Conservation (phyloP, 257 asterid genomes). For the Nicotiana sylvestris region DNA sequence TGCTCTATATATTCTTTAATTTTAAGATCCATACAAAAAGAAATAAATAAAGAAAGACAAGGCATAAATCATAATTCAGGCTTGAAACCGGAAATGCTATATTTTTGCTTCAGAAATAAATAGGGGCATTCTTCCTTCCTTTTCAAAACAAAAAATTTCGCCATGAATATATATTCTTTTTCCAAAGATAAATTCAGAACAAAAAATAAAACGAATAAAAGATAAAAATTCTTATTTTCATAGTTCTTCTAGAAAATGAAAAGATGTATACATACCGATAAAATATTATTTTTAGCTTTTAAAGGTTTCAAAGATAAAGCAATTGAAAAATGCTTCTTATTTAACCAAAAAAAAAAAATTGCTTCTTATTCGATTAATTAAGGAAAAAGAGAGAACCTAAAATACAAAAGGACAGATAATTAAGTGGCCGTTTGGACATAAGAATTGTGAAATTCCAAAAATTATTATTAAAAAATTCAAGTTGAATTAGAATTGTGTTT, state of each 20-base stretch:
- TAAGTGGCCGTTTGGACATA: not conserved
- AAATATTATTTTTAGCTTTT: not conserved
- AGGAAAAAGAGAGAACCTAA: not conserved
- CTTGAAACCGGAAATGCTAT: not conserved
- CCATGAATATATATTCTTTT: not conserved
- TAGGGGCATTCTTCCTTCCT: not conserved
- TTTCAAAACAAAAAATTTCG: not conserved
- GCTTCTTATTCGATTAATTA: not conserved
- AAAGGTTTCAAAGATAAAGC: not conserved
- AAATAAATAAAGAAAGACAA: not conserved
- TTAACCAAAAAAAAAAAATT: no score
- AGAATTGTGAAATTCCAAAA: no score
- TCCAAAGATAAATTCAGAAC: not conserved
- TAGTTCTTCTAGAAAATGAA: not conserved
- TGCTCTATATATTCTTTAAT: not conserved
- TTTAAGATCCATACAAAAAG: not conserved
- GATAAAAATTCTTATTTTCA: not conserved
- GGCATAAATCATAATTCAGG: not conserved
- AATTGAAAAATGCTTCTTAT: not conserved
- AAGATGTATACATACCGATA: not conserved
- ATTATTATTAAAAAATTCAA: no score
- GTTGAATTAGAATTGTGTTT: no score
- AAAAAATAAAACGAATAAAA: not conserved
- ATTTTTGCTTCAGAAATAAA: not conserved
- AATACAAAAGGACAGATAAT: not conserved